phyloP scores from a whole-genome alignment of 345 rosid species.

The Cardiospermum halicacabum region DNA sequence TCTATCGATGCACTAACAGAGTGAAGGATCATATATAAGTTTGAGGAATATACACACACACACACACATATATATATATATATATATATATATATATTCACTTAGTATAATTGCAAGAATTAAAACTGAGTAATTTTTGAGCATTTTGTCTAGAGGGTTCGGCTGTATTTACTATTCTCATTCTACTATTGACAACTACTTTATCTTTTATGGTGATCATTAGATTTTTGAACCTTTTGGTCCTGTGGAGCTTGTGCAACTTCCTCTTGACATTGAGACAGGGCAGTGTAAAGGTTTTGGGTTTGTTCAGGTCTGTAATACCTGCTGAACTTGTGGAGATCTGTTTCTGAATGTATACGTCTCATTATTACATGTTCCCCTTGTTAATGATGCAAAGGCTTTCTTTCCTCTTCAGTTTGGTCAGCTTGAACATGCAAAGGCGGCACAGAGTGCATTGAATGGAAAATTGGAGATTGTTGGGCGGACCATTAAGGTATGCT shows the following conservation, averaged over 20 bases:
- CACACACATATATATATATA: no score
- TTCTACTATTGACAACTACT: neutral
- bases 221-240: conserved; percentile 96
- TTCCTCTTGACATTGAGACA: conserved; percentile 86
- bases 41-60: neutral
- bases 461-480: conserved; percentile 95
- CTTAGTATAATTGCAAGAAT: neutral
- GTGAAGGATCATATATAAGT: neutral
- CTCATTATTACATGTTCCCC: conserved; percentile 3
- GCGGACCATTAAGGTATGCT: conserved; percentile 71
- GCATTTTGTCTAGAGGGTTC: neutral
- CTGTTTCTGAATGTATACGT: neutral
- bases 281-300: conserved; percentile 98
- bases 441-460: conserved; percentile 77
- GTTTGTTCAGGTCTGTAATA: conserved; percentile 76
- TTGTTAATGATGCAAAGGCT: neutral
- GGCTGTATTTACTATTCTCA: neutral
- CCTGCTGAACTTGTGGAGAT: conserved; percentile 12
- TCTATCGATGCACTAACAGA: neutral
- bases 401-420: conserved; percentile 53
- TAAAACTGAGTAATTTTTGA: neutral
- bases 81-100: neutral
- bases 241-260: conserved; percentile 88
- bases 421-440: conserved; percentile 86
- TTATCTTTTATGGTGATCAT: conserved; percentile 4